Evolutionary conservation across 2,329 filamentous ascomycete genomes (phyloP).

Genomic region (Sporothrix schenckii): DNA sequence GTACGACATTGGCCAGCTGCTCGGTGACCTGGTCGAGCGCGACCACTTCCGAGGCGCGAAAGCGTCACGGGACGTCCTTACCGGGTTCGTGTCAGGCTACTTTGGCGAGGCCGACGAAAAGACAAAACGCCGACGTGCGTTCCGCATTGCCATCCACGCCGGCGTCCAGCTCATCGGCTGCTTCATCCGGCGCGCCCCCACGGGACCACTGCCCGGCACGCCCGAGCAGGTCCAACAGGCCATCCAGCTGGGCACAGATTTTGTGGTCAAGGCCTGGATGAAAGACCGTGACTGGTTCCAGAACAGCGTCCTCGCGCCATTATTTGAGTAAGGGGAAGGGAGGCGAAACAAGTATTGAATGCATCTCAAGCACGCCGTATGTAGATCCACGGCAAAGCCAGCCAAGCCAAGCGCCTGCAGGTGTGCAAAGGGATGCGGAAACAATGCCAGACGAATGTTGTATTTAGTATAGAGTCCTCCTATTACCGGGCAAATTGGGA

Average conservation of each 20-base stretch:
- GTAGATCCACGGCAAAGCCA: constrained; percentile 2
- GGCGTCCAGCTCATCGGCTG: constrained; percentile 7
- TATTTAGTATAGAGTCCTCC: too few species aligned
- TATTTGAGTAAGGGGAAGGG: not conserved
- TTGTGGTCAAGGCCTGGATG: constrained; percentile 3
- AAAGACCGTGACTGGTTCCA: not conserved
- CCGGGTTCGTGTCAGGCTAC: constrained; percentile 2
- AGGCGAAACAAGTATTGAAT: not conserved
- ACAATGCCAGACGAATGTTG: not conserved
- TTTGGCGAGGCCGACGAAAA: not conserved
- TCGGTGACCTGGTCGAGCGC: constrained; percentile 46
- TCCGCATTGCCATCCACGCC: not conserved
- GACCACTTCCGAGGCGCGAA: not conserved
- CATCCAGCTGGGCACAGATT: constrained; percentile 4
- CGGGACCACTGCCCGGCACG: not conserved
- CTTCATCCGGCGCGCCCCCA: constrained; percentile 4
- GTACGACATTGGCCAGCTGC: constrained; percentile 48
- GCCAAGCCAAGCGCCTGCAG: not conserved
- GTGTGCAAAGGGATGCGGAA: constrained; percentile 1
- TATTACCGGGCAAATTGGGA: not conserved
- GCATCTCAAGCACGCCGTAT: not conserved
- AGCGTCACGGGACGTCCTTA: constrained; percentile 2
- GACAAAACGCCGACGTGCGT: not conserved
- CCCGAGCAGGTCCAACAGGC: not conserved
- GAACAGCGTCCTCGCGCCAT: not conserved